Conservation (phyloP, 805 yeast genomes). For the Starmerella roubikii region DNA sequence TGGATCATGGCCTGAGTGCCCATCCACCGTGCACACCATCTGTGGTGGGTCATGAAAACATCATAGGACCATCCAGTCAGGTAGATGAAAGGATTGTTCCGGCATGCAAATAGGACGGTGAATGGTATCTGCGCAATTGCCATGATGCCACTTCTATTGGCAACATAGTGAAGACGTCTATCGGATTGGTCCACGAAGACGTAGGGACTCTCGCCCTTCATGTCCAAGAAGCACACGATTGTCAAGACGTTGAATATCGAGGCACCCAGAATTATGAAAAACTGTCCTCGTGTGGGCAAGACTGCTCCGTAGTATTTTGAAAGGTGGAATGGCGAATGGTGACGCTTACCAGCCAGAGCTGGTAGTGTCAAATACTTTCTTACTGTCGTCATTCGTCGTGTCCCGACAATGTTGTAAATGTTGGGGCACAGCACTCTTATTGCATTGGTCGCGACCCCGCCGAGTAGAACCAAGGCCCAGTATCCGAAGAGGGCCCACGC, state of each 20-base stretch:
- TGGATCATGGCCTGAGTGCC: constrained; percentile 36
- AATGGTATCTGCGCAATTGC: constrained; percentile 36
- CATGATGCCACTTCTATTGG: constrained; percentile 38
- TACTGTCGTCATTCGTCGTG: constrained; percentile 11
- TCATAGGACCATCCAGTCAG: constrained; percentile 51
- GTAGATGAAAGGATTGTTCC: constrained; percentile 54
- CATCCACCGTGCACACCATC: constrained; percentile 39
- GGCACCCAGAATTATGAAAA: constrained; percentile 28
- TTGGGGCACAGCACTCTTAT: constrained; percentile 18
- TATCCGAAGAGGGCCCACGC: constrained; percentile 24
- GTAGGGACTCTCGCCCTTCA: constrained; percentile 16
- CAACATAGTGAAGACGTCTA: constrained; percentile 26
- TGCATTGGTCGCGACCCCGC: constrained; percentile 18
- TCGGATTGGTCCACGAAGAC: constrained; percentile 28
- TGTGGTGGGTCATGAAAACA: constrained; percentile 48
- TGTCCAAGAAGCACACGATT: constrained; percentile 18
- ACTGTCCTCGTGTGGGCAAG: constrained; percentile 34
- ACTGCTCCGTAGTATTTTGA: constrained; percentile 12
- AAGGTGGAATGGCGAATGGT: constrained; percentile 21
- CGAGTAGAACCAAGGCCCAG: constrained; percentile 23
- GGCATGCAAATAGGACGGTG: constrained; percentile 46
- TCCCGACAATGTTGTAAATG: constrained; percentile 25
- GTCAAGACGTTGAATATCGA: constrained; percentile 24
- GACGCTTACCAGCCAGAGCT: constrained; percentile 23
- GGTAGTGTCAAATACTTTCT: constrained; percentile 26